A percentile compares a stretch with the other conserved stretches of the same genome.
phyloP scores from a whole-genome alignment of 73 alveolate species.

The Breviolum minutum region DNA sequence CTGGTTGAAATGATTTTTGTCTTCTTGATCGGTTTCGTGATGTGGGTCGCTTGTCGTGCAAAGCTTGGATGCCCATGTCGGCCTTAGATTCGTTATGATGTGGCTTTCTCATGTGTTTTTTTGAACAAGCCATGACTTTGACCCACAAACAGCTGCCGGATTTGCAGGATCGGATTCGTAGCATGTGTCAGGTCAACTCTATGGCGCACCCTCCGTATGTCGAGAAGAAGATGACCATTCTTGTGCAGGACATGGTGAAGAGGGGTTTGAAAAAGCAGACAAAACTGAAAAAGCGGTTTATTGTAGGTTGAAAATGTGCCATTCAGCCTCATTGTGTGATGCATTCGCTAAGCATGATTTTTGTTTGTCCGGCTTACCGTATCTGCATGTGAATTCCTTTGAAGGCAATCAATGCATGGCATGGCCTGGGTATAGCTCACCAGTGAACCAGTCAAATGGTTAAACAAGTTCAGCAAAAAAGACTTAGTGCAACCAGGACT shows the following conservation, averaged over 20 bases:
- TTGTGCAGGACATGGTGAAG: constrained; percentile 39
- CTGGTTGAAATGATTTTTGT: constrained; percentile 43
- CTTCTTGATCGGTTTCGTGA: constrained; percentile 7
- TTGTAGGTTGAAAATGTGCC: not conserved
- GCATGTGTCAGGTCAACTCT: not conserved
- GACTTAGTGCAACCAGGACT: not conserved
- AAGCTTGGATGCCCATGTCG: not conserved
- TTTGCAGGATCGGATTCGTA: not conserved
- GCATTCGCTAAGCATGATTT: not conserved
- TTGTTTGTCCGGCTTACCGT: not conserved
- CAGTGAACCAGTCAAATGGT: not conserved
- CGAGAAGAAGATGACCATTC: constrained; percentile 82
- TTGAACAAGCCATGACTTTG: not conserved
- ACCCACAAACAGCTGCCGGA: no score
- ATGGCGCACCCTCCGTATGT: constrained; percentile 71
- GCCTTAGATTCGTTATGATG: no score
- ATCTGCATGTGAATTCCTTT: not conserved
- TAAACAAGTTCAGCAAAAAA: not conserved
- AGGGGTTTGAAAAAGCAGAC: no score
- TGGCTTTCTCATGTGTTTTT: no score
- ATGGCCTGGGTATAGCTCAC: not conserved
- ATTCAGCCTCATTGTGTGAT: not conserved
- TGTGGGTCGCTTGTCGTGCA: constrained; percentile 17
- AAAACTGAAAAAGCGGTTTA: no score
- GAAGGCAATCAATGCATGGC: not conserved